Evolutionary conservation across 257 asterid genomes (phyloP).

Genomic region (Salvia splendens): DNA sequence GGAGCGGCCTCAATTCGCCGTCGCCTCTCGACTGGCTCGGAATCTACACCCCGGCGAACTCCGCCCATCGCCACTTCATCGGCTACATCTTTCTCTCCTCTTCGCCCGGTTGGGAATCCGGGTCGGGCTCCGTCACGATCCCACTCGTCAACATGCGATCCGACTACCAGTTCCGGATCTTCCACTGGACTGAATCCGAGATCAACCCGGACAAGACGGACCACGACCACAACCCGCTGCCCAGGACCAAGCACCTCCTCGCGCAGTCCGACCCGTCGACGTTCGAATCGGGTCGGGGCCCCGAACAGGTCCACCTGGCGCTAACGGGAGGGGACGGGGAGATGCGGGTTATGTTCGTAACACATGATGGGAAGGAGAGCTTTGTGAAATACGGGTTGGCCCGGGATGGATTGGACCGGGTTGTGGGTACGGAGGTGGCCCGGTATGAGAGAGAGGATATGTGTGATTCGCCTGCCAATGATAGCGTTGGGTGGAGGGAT

Average conservation of each 20-base stretch:
- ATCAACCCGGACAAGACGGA: conserved; percentile 61
- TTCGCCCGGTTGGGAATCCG: conserved; percentile 67
- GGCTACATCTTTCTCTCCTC: conserved; percentile 77
- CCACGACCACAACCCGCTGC: conserved; percentile 84
- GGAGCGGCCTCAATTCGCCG: conserved; percentile 76
- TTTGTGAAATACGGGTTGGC: conserved; percentile 66
- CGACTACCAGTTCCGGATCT: conserved; percentile 80
- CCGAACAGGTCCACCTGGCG: conserved; percentile 88
- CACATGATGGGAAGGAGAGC: conserved; percentile 65
- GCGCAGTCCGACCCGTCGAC: conserved; percentile 55
- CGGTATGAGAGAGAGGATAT: conserved; percentile 86
- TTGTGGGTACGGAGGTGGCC: conserved; percentile 46
- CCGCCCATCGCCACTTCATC: conserved; percentile 60
- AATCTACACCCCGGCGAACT: conserved; percentile 71
- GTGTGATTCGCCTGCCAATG: conserved; percentile 86
- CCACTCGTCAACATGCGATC: conserved; percentile 75
- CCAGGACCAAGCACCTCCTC: conserved; percentile 73
- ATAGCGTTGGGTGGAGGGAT: conserved; percentile 90
- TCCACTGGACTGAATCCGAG: conserved; percentile 73
- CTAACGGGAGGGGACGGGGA: conserved; percentile 72
- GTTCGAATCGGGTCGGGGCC: conserved; percentile 63
- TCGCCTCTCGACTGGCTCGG: conserved; percentile 86
- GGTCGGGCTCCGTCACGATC: conserved; percentile 72
- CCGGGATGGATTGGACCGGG: conserved; percentile 43
- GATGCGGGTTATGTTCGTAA: conserved; percentile 97